Conservation (phyloP, 441 rosid species). For the Bocquillonia castaneifolia region DNA sequence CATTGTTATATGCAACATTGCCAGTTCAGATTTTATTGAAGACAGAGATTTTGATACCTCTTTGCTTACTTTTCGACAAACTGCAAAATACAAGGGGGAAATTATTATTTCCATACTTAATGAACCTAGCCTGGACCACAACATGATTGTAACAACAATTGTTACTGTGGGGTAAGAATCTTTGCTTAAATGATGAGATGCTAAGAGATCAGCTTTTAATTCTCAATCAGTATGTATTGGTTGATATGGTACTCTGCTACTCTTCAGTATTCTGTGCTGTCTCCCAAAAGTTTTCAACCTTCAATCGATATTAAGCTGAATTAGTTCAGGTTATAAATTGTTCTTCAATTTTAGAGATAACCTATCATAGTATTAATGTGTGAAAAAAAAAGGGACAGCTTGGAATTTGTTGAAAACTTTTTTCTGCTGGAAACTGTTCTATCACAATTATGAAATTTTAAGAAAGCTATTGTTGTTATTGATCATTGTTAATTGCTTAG, state of each 20-base stretch:
- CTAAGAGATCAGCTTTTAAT: background rate
- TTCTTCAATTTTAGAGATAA: background rate
- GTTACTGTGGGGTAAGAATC: conserved; percentile 57
- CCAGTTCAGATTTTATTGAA: conserved; percentile 49
- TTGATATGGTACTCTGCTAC: background rate
- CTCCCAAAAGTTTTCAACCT: background rate
- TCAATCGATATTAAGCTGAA: background rate
- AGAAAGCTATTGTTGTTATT: background rate
- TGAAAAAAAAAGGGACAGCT: background rate
- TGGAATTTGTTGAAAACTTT: background rate
- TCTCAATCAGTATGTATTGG: conserved; percentile 8
- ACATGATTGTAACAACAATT: conserved; percentile 59
- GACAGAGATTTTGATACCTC: conserved; percentile 41
- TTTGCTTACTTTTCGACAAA: conserved; percentile 60
- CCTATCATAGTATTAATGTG: background rate
- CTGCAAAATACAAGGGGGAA: conserved; percentile 53
- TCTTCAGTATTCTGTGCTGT: conserved; percentile 1
- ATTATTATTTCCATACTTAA: conserved; percentile 48
- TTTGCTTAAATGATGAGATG: conserved; percentile 9
- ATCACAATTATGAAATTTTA: background rate
- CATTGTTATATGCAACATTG: conserved; percentile 53
- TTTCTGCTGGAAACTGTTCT: background rate
- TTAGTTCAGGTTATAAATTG: conserved; percentile 10
- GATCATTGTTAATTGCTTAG: conserved; percentile 6
- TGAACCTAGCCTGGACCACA: conserved; percentile 63